phyloP scores from a whole-genome alignment of 2,329 filamentous ascomycete species.

The Fonsecaea multimorphosa region DNA sequence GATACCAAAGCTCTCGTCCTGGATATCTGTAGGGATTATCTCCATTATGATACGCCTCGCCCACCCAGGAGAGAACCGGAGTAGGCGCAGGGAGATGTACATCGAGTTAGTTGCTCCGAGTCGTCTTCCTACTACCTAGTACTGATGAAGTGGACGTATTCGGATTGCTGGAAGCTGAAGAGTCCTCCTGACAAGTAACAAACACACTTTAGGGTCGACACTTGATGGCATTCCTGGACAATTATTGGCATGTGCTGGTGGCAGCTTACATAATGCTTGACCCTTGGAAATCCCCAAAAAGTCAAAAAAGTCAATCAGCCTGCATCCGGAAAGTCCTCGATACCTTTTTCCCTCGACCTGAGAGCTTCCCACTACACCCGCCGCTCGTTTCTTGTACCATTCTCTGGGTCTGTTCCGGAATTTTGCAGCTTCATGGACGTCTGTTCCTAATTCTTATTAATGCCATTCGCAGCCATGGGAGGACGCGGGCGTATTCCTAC shows the following conservation, averaged over 20 bases:
- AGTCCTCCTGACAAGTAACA: not conserved
- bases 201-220: not conserved
- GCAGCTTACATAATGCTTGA: conserved; percentile 10
- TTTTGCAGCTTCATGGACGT: conserved; percentile 23
- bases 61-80: conserved; percentile 11
- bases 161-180: not conserved
- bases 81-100: not conserved
- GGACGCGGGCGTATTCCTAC: conserved; percentile 30
- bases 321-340: not conserved
- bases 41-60: not conserved
- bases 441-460: conserved; percentile 9
- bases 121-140: not conserved
- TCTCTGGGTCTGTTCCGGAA: not conserved
- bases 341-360: not conserved
- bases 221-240: not conserved
- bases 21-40: not conserved
- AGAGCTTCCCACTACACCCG: conserved; percentile 12
- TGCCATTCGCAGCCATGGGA: conserved; percentile 10
- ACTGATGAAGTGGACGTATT: conserved; percentile 18
- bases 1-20: not conserved
- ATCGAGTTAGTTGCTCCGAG: not conserved
- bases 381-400: conserved; percentile 8
- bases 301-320: conserved; percentile 19
- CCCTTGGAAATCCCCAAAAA: conserved; percentile 8
- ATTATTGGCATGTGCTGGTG: not conserved